Conservation (phyloP, 1,284 basidiomycete genomes). For the Leccinum griseonigrum region DNA sequence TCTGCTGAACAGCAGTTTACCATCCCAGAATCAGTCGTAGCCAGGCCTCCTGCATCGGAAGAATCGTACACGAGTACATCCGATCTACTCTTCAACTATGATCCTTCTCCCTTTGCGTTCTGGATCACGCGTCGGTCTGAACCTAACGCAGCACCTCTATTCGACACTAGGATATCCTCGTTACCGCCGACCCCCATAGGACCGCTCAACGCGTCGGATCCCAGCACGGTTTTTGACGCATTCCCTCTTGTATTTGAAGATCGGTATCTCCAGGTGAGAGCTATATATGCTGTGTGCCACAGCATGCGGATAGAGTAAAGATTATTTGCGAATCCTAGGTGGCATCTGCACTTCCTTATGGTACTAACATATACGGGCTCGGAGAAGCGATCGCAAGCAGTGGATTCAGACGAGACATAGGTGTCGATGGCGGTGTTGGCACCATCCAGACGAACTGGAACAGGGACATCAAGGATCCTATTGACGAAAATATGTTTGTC, state of each 20-base stretch:
- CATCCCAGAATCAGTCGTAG: conserved; percentile 57
- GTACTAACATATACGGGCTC: conserved; percentile 75
- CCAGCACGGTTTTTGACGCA: conserved; percentile 50
- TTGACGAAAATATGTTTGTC: conserved; percentile 59
- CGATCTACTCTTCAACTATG: conserved; percentile 69
- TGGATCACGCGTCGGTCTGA: conserved; percentile 71
- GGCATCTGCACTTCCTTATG: conserved; percentile 58
- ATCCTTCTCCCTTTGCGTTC: conserved; percentile 67
- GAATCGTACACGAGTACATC: conserved; percentile 39
- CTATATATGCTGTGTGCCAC: not conserved
- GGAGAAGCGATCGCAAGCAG: conserved; percentile 71
- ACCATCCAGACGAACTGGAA: conserved; percentile 74
- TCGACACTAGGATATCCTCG: conserved; percentile 66
- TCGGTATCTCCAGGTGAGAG: conserved; percentile 55
- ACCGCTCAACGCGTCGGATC: conserved; percentile 45
- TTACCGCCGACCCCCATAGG: conserved; percentile 55
- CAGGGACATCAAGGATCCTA: conserved; percentile 58
- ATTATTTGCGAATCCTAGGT: conserved; percentile 40
- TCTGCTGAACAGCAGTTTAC: conserved; percentile 62
- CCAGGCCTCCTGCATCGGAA: conserved; percentile 40
- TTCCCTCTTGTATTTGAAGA: conserved; percentile 78
- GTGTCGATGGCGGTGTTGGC: conserved; percentile 47
- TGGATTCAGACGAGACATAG: conserved; percentile 63
- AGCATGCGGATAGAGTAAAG: not conserved
- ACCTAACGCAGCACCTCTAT: conserved; percentile 59